These are phyloP conservation scores for Candida khao-thaluensis DNA, from an alignment of 805 yeast species.

Conservation along the genomic window DNA sequence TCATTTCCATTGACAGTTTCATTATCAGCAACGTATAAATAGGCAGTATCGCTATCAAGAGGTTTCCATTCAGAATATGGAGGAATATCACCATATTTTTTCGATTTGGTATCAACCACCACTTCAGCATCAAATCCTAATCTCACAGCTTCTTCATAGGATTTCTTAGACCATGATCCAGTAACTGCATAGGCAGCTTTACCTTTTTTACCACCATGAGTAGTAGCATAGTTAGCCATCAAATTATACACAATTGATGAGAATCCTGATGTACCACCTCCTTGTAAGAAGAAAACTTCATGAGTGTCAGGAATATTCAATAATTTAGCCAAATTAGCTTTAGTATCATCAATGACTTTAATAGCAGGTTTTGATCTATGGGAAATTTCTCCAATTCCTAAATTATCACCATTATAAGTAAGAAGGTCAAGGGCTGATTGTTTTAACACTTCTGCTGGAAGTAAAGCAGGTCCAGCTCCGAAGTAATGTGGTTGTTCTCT, in stretches of 20 bases:
- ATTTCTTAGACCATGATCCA: conserved; percentile 92
- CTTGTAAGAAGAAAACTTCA: conserved; percentile 93
- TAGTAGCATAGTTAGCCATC: conserved; percentile 64
- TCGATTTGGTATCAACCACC: conserved; percentile 62
- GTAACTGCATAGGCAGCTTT: conserved; percentile 85
- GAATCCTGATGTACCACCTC: conserved; percentile 97
- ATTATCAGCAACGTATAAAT: conserved; percentile 89
- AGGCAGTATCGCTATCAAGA: conserved; percentile 63
- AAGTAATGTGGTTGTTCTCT: conserved; percentile 79
- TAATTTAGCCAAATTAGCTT: conserved; percentile 60
- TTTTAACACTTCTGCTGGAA: conserved; percentile 81
- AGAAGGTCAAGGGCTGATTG: conserved; percentile 85
- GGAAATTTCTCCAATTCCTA: conserved; percentile 95
- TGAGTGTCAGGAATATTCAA: conserved; percentile 84
- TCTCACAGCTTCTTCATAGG: conserved; percentile 82
- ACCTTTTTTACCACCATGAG: conserved; percentile 71
- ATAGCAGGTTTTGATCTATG: conserved; percentile 88
- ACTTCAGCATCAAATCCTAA: conserved; percentile 74
- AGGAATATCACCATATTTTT: conserved; percentile 68
- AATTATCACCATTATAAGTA: conserved; percentile 63
- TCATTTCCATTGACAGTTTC: conserved; percentile 97
- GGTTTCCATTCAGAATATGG: conserved; percentile 62
- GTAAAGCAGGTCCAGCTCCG: conserved; percentile 98
- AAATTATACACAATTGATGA: conserved; percentile 83
- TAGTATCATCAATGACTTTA: conserved; percentile 73